Percentiles rank a stretch among this genome's conserved stretches.
Conservation (phyloP, 192 early-diverging fungal species). For the Gaertneriomyces sp. region DNA sequence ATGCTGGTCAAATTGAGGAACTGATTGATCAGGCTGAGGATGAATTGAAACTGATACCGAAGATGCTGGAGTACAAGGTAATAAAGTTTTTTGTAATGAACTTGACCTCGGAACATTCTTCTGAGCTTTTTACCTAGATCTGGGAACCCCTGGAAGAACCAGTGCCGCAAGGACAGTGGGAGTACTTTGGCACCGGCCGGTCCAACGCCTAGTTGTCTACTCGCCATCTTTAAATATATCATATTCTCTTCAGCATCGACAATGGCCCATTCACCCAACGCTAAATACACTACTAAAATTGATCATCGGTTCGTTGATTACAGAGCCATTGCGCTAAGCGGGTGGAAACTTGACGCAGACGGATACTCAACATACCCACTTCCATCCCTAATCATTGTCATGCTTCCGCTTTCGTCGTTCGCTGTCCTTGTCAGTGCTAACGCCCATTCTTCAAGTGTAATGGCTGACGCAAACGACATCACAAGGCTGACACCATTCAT, state of each 20-base stretch:
- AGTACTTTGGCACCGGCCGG: constrained; percentile 44
- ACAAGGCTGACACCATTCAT: constrained; percentile 5
- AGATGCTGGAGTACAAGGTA: constrained; percentile 85
- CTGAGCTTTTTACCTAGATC: constrained; percentile 29
- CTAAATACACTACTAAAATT: no score
- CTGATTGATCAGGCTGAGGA: constrained; percentile 83
- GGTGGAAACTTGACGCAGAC: constrained; percentile 2
- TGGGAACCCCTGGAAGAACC: constrained; percentile 80
- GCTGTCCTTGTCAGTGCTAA: neutral
- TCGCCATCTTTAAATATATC: no score
- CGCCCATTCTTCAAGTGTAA: neutral
- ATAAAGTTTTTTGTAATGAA: constrained; percentile 36
- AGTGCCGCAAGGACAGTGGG: constrained; percentile 81
- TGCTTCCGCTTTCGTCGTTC: neutral
- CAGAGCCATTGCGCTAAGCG: no score
- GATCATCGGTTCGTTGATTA: no score
- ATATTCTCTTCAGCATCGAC: no score
- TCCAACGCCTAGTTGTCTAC: neutral
- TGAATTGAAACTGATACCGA: constrained; percentile 74
- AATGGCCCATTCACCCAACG: no score
- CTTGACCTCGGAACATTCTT: neutral
- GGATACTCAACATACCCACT: neutral
- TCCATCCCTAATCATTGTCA: neutral
- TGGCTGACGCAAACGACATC: neutral
- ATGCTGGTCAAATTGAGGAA: constrained; percentile 88